These are phyloP conservation scores for Fusarium domesticum DNA, from an alignment of 2,329 filamentous ascomycete genomes.

Conservation along the genomic window DNA sequence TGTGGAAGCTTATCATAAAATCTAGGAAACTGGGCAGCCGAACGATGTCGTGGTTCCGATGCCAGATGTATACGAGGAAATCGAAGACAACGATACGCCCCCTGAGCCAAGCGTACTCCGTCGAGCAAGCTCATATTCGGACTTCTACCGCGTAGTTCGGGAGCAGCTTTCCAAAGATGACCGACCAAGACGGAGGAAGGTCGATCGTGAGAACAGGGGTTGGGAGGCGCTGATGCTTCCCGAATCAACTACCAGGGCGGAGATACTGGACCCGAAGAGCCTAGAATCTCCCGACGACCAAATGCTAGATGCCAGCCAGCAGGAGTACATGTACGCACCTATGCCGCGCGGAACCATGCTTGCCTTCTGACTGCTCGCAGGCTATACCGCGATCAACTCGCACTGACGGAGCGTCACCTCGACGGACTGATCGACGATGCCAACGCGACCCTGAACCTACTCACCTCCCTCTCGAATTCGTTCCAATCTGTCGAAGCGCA, in stretches of 20 bases:
- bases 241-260: slow-evolving; percentile 11
- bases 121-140: slow-evolving; percentile 71
- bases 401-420: slow-evolving; percentile 77
- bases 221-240: slow-evolving; percentile 51
- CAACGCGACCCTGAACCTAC: slow-evolving; percentile 67
- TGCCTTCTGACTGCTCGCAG: slow-evolving; percentile 43
- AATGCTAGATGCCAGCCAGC: slow-evolving; percentile 77
- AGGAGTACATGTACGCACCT: slow-evolving; percentile 71
- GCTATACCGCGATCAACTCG: slow-evolving; percentile 76
- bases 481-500: slow-evolving; percentile 86
- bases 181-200: slow-evolving; percentile 39
- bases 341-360: background rate
- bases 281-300: slow-evolving; percentile 53
- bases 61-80: slow-evolving; percentile 56
- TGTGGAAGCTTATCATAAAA: slow-evolving; percentile 25
- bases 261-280: slow-evolving; percentile 23
- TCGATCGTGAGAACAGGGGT: slow-evolving; percentile 40
- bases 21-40: slow-evolving; percentile 53
- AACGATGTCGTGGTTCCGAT: slow-evolving; percentile 54
- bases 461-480: slow-evolving; percentile 77
- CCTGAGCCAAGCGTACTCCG: slow-evolving; percentile 63
- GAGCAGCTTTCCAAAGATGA: slow-evolving; percentile 54
- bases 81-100: slow-evolving; percentile 54
- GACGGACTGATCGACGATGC: slow-evolving; percentile 76
- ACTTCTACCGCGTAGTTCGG: slow-evolving; percentile 66